A percentile compares a stretch with the other conserved stretches of the same genome.
Evolutionary conservation across 2,329 filamentous ascomycete genomes (phyloP).

Genomic region (Lasiodiplodia sp.): DNA sequence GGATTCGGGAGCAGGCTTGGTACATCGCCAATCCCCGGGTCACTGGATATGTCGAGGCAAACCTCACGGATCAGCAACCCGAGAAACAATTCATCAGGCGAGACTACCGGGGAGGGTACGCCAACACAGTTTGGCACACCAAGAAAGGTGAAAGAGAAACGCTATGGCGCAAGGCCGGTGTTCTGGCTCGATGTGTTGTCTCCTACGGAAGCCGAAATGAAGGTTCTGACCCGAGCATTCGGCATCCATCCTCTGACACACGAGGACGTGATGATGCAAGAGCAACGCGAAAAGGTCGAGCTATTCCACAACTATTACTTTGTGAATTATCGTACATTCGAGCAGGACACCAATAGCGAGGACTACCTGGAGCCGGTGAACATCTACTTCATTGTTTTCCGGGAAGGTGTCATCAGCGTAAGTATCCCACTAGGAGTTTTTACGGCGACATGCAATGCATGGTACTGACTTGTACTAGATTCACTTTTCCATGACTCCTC

Average conservation of each 20-base stretch:
- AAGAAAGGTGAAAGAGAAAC: constrained; percentile 46
- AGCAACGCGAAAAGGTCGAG: constrained; percentile 97
- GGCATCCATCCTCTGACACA: constrained; percentile 94
- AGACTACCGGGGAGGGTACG: constrained; percentile 58
- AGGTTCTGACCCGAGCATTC: constrained; percentile 88
- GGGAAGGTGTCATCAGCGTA: constrained; percentile 84
- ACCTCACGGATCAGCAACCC: constrained; percentile 23
- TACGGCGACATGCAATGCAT: neutral
- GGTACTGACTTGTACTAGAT: constrained; percentile 58
- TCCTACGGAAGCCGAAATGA: constrained; percentile 95
- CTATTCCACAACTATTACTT: constrained; percentile 98
- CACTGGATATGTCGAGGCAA: constrained; percentile 6
- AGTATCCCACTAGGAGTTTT: constrained; percentile 18
- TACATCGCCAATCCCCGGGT: constrained; percentile 4
- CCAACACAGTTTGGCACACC: constrained; percentile 46
- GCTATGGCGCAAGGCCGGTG: constrained; percentile 80
- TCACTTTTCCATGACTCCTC: constrained; percentile 95
- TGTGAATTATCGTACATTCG: constrained; percentile 97
- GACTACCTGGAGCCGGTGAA: constrained; percentile 95
- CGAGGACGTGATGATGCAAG: constrained; percentile 97
- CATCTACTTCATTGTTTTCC: constrained; percentile 96
- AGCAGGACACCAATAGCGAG: constrained; percentile 88
- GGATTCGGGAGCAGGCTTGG: neutral
- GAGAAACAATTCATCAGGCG: constrained; percentile 44
- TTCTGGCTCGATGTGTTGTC: constrained; percentile 96